phyloP scores from a whole-genome alignment of 257 asterid species.

The Petunia secreta region DNA sequence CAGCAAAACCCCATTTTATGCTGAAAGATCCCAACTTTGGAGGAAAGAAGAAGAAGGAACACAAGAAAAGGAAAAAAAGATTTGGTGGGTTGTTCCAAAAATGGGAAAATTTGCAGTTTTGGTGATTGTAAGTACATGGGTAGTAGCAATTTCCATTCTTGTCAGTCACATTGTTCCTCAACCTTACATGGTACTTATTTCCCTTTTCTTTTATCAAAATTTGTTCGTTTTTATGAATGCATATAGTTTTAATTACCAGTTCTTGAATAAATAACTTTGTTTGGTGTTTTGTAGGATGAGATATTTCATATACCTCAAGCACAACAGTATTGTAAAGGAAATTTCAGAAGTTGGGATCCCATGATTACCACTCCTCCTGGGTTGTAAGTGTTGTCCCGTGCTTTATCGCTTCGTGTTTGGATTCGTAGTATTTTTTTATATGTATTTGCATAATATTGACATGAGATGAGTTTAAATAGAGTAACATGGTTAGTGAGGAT shows the following conservation, averaged over 20 bases:
- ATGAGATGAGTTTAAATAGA: no score
- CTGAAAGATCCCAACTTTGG: slow-evolving; percentile 2
- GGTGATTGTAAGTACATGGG: slow-evolving; percentile 55
- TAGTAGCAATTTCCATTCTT: slow-evolving; percentile 61
- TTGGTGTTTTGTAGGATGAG: slow-evolving; percentile 71
- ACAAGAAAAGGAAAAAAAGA: background rate
- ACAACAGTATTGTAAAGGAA: slow-evolving; percentile 77
- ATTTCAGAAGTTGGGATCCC: slow-evolving; percentile 93
- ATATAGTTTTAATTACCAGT: no score
- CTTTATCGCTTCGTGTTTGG: background rate
- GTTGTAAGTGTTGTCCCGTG: slow-evolving; percentile 54
- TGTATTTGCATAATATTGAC: no score
- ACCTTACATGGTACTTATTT: slow-evolving; percentile 77
- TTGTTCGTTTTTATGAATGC: background rate
- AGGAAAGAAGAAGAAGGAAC: background rate
- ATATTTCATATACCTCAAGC: slow-evolving; percentile 93
- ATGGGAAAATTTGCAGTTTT: slow-evolving; percentile 80
- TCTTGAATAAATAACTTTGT: no score
- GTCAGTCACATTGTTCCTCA: slow-evolving; percentile 79
- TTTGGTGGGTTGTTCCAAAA: no score
- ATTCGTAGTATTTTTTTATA: slow-evolving; percentile 1
- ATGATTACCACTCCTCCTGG: slow-evolving; percentile 99
- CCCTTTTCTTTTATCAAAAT: background rate
- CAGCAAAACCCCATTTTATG: background rate
- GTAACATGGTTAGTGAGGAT: no score